Base-by-base conservation (phyloP, 129 eudicot genomes). In the Flaveria ramosissima region DNA sequence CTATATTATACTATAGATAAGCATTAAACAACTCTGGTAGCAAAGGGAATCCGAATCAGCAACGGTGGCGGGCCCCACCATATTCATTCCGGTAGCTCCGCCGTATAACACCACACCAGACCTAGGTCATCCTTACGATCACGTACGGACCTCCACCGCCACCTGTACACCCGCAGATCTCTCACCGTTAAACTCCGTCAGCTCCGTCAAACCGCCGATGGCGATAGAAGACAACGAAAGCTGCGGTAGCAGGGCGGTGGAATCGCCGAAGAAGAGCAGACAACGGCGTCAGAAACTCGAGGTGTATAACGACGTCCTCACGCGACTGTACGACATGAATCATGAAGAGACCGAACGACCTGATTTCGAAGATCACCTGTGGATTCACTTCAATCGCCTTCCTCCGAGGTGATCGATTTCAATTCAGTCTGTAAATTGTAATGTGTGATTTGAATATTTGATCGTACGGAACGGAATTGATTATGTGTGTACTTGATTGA, bases 321-420 rank as follows among this genome's bases (percentile, higher is more conserved):
- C 66, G 26, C 78, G 96, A 12, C 83, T 90, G 59, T 86, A 90
- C 26, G 78, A 88, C 5, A 74, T 82, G 88, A 76, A 81, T 76
- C 82, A 59, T 61, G 71, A 83, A 19, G 96, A 89, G 32, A 81
- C 85, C 30, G 43, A 63, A 27, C 87, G 52, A 3, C 85, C 84
- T 77, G 94, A 84, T 68, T 91, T 91, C 36, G 92, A 85, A 66
- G 86, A 88, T 51, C 88, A 88, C 85, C 83, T 91, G 0, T 91
- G 97, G 97, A 76, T 60, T 71, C 97, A 91, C 80, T 91, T 91
- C 60, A 81, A 85, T 77, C 97, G 97, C 36, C 92, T 91, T 51
- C 97, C 97, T 46, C 86, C 89, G 41, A 83, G 92, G 96, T 89
- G 19, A 24, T 17, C 14, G 65, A 2, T 9, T 0, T 74, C 17